Percentiles rank a stretch among this genome's conserved stretches.
Evolutionary conservation across 148 eudicot genomes (phyloP).

Genomic region (Oxyria digyna): DNA sequence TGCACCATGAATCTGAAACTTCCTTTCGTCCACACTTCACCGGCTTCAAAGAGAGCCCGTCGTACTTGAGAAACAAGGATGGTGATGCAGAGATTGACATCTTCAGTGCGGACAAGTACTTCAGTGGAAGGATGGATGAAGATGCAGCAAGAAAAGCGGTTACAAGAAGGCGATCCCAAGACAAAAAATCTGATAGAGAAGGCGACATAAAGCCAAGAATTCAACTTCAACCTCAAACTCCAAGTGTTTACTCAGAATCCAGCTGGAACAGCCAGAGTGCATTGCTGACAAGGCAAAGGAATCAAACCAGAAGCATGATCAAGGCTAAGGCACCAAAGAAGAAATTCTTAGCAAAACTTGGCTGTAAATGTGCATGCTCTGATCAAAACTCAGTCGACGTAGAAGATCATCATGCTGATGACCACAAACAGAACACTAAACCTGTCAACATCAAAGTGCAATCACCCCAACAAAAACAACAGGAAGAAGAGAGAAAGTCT

Average conservation of each 20-base stretch:
- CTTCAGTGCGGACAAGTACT: constrained; percentile 67
- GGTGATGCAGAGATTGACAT: constrained; percentile 52
- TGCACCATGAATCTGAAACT: constrained; percentile 18
- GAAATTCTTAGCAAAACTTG: constrained; percentile 29
- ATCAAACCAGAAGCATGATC: constrained; percentile 11
- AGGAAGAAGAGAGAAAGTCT: constrained; percentile 21
- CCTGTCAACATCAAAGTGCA: not conserved
- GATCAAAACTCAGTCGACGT: constrained; percentile 40
- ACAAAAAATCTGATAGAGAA: constrained; percentile 11
- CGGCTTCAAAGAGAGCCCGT: too few relatives aligned
- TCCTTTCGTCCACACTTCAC: constrained; percentile 26
- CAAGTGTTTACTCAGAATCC: constrained; percentile 45
- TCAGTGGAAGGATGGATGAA: constrained; percentile 26
- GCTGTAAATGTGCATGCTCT: constrained; percentile 39
- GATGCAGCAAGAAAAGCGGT: constrained; percentile 9
- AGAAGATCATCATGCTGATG: constrained; percentile 8
- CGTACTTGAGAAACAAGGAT: too few relatives aligned
- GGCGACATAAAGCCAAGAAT: constrained; percentile 6
- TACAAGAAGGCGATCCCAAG: constrained; percentile 1
- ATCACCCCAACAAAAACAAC: constrained; percentile 4
- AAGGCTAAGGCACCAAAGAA: constrained; percentile 21
- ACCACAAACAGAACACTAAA: not conserved
- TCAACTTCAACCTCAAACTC: constrained; percentile 26
- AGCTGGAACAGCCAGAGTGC: constrained; percentile 61
- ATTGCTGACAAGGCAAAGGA: constrained; percentile 21